phyloP scores from a whole-genome alignment of 1,284 basidiomycete genomes.

The Violaceomyces palustris region DNA sequence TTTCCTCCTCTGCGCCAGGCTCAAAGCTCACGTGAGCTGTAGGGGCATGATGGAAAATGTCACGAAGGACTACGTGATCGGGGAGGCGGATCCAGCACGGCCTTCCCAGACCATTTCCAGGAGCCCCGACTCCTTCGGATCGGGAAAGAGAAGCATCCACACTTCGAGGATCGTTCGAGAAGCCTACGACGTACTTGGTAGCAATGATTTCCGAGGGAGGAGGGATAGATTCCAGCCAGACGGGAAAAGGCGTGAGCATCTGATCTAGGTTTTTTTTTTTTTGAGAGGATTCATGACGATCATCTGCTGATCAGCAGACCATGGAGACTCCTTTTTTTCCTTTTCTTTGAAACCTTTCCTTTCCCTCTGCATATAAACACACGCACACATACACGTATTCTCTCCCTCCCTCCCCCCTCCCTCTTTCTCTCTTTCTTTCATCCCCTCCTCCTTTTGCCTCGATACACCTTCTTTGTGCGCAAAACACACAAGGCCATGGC shows the following conservation, averaged over 20 bases:
- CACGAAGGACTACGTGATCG: conserved; percentile 9
- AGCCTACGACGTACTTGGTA: neutral
- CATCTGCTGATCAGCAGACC: too few species aligned
- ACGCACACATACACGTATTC: neutral
- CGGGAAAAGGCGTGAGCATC: too few species aligned
- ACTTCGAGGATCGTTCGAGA: neutral
- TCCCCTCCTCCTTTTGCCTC: neutral
- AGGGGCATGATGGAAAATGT: conserved; percentile 56
- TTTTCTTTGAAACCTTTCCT: too few species aligned
- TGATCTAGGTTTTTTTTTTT: too few species aligned
- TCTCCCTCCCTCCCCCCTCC: neutral
- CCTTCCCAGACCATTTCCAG: too few species aligned
- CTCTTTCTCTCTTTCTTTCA: too few species aligned
- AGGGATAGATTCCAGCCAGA: too few species aligned
- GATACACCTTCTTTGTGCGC: neutral
- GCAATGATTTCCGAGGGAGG: too few species aligned
- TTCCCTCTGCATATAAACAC: too few species aligned
- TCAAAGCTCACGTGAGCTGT: conserved; percentile 73
- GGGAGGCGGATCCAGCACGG: too few species aligned
- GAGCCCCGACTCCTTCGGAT: neutral
- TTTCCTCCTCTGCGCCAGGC: conserved; percentile 80
- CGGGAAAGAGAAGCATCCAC: neutral
- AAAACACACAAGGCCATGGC: conserved; percentile 6
- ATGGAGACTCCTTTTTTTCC: too few species aligned
- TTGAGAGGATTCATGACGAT: too few species aligned